Conservation (phyloP, 805 yeast species). For the Saturnispora sanitii region DNA sequence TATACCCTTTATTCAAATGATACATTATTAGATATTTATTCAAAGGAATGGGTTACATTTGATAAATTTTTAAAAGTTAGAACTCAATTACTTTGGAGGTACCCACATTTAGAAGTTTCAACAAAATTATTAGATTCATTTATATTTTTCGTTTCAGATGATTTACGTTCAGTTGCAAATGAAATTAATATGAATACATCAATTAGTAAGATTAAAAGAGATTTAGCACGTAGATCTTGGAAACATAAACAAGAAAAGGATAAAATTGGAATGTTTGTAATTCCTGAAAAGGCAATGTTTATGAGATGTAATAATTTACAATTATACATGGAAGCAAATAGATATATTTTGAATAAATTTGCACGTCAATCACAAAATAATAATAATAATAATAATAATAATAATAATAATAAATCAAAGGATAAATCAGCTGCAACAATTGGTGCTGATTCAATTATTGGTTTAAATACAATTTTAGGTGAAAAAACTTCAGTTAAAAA, state of each 20-base stretch:
- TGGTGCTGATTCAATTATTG: conserved; percentile 82
- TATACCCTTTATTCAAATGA: conserved; percentile 55
- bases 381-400: conserved; percentile 5
- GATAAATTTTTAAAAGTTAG: conserved; percentile 67
- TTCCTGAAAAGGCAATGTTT: conserved; percentile 64
- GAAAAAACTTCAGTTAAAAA: conserved; percentile 83
- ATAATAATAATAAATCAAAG: conserved; percentile 10
- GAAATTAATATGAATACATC: conserved; percentile 32
- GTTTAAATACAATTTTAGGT: conserved; percentile 54
- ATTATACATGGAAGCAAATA: conserved; percentile 83
- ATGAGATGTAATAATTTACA: conserved; percentile 70
- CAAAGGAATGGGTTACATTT: conserved; percentile 57
- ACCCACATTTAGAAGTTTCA: conserved; percentile 69
- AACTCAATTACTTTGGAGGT: conserved; percentile 83
- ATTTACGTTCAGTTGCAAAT: conserved; percentile 28
- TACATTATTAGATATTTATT: conserved; percentile 59
- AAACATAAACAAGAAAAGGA: conserved; percentile 51
- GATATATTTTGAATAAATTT: conserved; percentile 58
- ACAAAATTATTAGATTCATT: conserved; percentile 65
- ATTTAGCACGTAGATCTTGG: conserved; percentile 89
- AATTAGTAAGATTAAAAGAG: conserved; percentile 64
- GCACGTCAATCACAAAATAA: conserved; percentile 31
- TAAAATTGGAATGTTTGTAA: conserved; percentile 55
- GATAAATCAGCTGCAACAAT: conserved; percentile 57
- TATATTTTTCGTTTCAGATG: conserved; percentile 53